Percentiles rank a stretch among this genome's conserved stretches.
Conservation (phyloP, 2,329 filamentous ascomycete species). For the Eutypa lata region DNA sequence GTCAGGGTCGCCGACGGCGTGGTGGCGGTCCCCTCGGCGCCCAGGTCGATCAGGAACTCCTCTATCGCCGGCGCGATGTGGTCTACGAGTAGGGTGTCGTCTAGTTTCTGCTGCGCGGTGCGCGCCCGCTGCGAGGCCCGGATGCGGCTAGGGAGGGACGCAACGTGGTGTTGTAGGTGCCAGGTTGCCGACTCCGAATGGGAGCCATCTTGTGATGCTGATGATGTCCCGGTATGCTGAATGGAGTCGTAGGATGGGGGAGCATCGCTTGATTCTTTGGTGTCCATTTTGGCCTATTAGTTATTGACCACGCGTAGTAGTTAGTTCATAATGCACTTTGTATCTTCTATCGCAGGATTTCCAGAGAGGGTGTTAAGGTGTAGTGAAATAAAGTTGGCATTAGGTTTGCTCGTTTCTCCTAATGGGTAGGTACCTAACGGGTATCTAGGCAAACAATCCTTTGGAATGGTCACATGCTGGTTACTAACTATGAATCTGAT, state of each 20-base stretch:
- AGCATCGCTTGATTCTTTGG: background rate
- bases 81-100: slow-evolving; percentile 37
- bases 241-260: slow-evolving; percentile 20
- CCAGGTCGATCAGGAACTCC: slow-evolving; percentile 37
- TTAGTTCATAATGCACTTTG: no score
- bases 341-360: no score
- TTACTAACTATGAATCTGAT: no score
- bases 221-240: background rate
- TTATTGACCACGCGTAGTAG: no score
- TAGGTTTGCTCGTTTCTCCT: no score
- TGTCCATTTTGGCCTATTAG: background rate
- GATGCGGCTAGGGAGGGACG: slow-evolving; percentile 35
- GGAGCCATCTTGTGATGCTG: slow-evolving; percentile 3
- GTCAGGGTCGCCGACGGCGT: slow-evolving; percentile 39
- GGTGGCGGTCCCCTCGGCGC: slow-evolving; percentile 23
- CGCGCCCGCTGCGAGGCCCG: slow-evolving; percentile 30
- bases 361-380: no score
- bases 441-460: no score
- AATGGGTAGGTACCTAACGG: no score
- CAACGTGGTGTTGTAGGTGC: slow-evolving; percentile 30
- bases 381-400: no score
- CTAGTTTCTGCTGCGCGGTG: slow-evolving; percentile 30
- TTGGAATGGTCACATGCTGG: no score
- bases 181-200: slow-evolving; percentile 17
- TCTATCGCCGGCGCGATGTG: slow-evolving; percentile 40